Conservation (phyloP, 306 rosid genomes). For the Spatholobus suberectus region DNA sequence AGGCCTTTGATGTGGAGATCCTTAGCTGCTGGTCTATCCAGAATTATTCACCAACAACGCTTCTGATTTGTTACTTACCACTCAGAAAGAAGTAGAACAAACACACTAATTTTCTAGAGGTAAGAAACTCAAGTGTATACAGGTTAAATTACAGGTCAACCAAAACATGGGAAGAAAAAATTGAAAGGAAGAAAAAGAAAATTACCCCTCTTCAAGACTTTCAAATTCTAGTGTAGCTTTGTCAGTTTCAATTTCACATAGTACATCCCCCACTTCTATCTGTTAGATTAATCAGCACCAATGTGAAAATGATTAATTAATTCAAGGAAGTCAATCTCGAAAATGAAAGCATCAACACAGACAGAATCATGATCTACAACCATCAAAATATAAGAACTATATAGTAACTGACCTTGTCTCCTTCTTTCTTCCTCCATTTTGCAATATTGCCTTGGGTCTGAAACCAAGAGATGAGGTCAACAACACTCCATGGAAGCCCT, state of each 20-base stretch:
- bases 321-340: constrained; percentile 33
- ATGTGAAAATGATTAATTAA: constrained; percentile 41
- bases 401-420: constrained; percentile 81
- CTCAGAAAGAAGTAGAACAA: constrained; percentile 3
- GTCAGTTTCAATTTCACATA: constrained; percentile 97
- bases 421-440: constrained; percentile 94
- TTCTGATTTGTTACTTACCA: constrained; percentile 19
- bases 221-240: constrained; percentile 97
- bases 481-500: constrained; percentile 38
- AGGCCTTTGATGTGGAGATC: constrained; percentile 7
- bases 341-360: constrained; percentile 37
- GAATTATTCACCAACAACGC: background rate
- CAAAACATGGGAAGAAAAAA: background rate
- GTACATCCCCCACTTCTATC: constrained; percentile 92
- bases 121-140: background rate
- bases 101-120: constrained; percentile 11
- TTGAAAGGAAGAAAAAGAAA: constrained; percentile 18
- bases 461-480: constrained; percentile 42
- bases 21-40: background rate
- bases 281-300: constrained; percentile 52
- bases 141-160: constrained; percentile 35
- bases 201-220: constrained; percentile 97
- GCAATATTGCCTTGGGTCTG: constrained; percentile 94
- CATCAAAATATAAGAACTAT: constrained; percentile 30
- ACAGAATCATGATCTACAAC: constrained; percentile 43